These are phyloP conservation scores for Zygoascus sp. DNA, from an alignment of 1,139 yeast genomes.

Conservation along the genomic window DNA sequence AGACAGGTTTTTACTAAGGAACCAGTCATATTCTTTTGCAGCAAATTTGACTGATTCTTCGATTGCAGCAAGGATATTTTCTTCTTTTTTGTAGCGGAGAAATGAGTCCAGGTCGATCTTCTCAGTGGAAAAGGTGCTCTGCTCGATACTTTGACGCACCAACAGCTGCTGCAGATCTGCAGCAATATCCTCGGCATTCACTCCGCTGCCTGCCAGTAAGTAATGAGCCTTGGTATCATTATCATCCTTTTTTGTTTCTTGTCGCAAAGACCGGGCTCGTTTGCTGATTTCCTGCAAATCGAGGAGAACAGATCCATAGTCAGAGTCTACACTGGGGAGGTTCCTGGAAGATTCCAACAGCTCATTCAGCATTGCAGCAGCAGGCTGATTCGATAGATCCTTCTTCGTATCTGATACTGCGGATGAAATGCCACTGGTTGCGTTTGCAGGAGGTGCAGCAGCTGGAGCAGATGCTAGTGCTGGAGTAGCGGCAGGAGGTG, in stretches of 20 bases:
- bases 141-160: constrained; percentile 27
- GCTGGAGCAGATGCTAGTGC: background rate
- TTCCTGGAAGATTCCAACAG: constrained; percentile 66
- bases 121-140: constrained; percentile 25
- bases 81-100: constrained; percentile 68
- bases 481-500: background rate
- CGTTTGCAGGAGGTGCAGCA: background rate
- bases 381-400: constrained; percentile 29
- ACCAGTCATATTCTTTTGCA: constrained; percentile 76
- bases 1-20: constrained; percentile 65
- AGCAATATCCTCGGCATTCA: constrained; percentile 83
- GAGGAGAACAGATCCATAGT: constrained; percentile 66
- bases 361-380: constrained; percentile 43
- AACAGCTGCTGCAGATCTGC: constrained; percentile 43
- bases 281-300: constrained; percentile 74
- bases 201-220: constrained; percentile 82
- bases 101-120: constrained; percentile 32
- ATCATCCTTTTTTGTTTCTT: constrained; percentile 36
- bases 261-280: constrained; percentile 60
- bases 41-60: constrained; percentile 75
- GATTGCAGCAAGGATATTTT: constrained; percentile 74
- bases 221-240: constrained; percentile 86
- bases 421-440: background rate
- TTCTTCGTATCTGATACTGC: background rate
- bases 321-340: constrained; percentile 60